A percentile compares a stretch with the other conserved stretches of the same genome.
Conservation (phyloP, 768 basidiomycete species). For the Leccinellum rugosiceps region DNA sequence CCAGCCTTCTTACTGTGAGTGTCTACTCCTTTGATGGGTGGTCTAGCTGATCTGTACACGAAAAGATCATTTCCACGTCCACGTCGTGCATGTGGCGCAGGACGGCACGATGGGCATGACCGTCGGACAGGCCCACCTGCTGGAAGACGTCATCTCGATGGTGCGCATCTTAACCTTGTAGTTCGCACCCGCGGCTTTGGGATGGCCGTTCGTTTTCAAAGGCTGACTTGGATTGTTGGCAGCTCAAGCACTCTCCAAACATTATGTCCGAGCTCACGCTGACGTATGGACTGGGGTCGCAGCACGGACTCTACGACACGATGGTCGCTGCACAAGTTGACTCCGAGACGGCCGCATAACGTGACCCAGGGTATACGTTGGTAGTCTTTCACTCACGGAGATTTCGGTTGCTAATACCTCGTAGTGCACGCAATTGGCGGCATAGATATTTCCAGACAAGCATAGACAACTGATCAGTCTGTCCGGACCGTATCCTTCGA, state of each 20-base stretch:
- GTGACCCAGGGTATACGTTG: too few relatives aligned
- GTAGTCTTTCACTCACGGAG: not conserved
- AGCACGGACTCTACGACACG: constrained; percentile 62
- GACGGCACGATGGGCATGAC: constrained; percentile 61
- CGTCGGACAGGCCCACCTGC: constrained; percentile 88
- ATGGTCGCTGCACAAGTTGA: constrained; percentile 39
- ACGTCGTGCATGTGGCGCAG: constrained; percentile 77
- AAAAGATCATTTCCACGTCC: constrained; percentile 91
- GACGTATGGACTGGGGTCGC: constrained; percentile 80
- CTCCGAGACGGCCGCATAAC: not conserved
- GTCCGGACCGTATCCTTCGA: not conserved
- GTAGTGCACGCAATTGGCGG: not conserved
- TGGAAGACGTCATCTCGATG: constrained; percentile 89
- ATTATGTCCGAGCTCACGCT: constrained; percentile 72
- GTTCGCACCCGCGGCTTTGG: too few relatives aligned
- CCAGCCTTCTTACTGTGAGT: constrained; percentile 92
- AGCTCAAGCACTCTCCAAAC: constrained; percentile 61
- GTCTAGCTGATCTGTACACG: not conserved
- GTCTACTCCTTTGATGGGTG: not conserved
- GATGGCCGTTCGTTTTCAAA: not conserved
- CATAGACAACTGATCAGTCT: not conserved
- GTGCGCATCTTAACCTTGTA: constrained; percentile 38
- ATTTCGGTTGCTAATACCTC: not conserved
- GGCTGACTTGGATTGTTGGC: constrained; percentile 2
- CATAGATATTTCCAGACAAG: not conserved